Evolutionary conservation across 179 eudicot species (phyloP).

Genomic region (Vitellaria paradoxa): DNA sequence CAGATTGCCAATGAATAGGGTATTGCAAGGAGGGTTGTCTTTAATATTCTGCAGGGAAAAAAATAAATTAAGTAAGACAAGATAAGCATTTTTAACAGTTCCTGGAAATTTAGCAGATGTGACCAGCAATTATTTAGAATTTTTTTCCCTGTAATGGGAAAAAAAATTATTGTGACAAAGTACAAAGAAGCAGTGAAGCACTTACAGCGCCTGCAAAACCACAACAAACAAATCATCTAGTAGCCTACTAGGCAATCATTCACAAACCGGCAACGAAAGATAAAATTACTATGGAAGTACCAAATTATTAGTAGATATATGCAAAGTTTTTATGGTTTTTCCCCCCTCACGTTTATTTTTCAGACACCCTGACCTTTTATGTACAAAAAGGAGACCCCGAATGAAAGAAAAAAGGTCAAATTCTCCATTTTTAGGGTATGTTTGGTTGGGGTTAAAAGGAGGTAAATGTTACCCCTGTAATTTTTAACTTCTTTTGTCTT

Average conservation of each 20-base stretch:
- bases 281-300: background rate
- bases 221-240: conserved; percentile 7
- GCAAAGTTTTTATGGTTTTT: background rate
- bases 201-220: background rate
- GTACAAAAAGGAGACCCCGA: background rate
- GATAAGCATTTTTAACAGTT: background rate
- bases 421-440: too few relatives aligned
- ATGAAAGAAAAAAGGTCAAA: too few relatives aligned
- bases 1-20: conserved; percentile 92
- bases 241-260: too few relatives aligned
- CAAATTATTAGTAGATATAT: background rate
- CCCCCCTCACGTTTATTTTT: background rate
- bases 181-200: background rate
- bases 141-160: background rate
- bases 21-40: conserved; percentile 98
- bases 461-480: too few relatives aligned
- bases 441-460: too few relatives aligned
- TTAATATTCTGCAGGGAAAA: conserved; percentile 72
- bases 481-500: too few relatives aligned
- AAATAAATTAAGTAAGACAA: conserved; percentile 11
- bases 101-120: background rate
- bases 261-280: background rate
- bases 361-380: background rate
- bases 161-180: background rate
- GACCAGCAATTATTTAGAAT: background rate